These are phyloP conservation scores for Elsinoe batatas DNA, from an alignment of 2,329 filamentous ascomycete genomes.

Conservation along the genomic window DNA sequence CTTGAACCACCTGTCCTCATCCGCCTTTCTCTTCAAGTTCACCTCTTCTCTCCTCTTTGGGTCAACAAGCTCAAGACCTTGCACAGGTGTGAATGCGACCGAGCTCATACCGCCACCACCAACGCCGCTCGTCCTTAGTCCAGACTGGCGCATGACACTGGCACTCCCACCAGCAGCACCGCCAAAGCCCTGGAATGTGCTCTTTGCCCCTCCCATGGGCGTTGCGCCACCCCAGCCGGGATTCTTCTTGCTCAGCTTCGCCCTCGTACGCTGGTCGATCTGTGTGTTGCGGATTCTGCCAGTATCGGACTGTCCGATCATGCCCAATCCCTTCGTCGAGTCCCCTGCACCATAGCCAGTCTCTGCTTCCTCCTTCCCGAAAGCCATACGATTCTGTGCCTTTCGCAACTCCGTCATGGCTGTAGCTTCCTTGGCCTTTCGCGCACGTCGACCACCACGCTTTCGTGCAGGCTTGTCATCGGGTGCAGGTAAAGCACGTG, in stretches of 20 bases:
- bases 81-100: conserved; percentile 86
- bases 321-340: conserved; percentile 77
- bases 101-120: conserved; percentile 54
- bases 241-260: conserved; percentile 89
- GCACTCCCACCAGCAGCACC: conserved; percentile 45
- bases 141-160: conserved; percentile 66
- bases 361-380: conserved; percentile 91
- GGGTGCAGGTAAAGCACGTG: conserved; percentile 76
- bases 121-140: conserved; percentile 72
- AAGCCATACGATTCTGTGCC: conserved; percentile 90
- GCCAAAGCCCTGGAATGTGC: conserved; percentile 71
- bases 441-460: conserved; percentile 76
- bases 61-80: conserved; percentile 89
- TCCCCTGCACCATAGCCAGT: conserved; percentile 83
- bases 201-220: conserved; percentile 55
- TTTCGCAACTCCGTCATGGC: conserved; percentile 96
- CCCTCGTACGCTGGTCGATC: conserved; percentile 85
- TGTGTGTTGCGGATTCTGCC: conserved; percentile 82
- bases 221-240: conserved; percentile 75
- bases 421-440: conserved; percentile 92
- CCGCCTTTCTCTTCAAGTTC: conserved; percentile 80
- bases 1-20: conserved; percentile 95
- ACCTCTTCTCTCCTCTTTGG: conserved; percentile 83
- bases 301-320: conserved; percentile 83
- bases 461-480: conserved; percentile 94